phyloP scores from a whole-genome alignment of 2,329 filamentous ascomycete species.

The Coniochaeta sp. region DNA sequence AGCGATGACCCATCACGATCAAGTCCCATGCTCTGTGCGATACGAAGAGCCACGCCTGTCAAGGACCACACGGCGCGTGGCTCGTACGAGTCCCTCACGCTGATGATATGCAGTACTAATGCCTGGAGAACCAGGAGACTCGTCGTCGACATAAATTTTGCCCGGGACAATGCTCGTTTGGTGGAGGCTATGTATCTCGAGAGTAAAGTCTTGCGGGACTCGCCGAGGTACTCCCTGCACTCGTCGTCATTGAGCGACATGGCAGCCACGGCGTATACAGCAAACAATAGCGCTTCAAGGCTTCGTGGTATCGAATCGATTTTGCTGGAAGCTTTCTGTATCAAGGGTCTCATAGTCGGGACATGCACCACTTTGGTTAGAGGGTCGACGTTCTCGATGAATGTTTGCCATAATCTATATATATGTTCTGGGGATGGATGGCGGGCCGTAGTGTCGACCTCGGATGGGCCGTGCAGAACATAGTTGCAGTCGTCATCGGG shows the following conservation, averaged over 20 bases:
- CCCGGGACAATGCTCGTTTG: conserved; percentile 12
- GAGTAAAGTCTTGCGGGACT: conserved; percentile 10
- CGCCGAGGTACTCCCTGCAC: conserved; percentile 18
- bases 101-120: conserved; percentile 15
- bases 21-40: conserved; percentile 31
- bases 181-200: conserved; percentile 10
- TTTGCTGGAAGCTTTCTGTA: conserved; percentile 29
- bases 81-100: conserved; percentile 1
- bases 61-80: conserved; percentile 2
- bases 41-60: conserved; percentile 2
- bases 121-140: conserved; percentile 27
- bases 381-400: conserved; percentile 48
- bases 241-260: conserved; percentile 29
- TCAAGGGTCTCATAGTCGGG: conserved; percentile 31
- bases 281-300: conserved; percentile 33
- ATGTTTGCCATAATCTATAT: conserved; percentile 37
- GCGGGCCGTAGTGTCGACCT: neutral
- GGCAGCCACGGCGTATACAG: conserved; percentile 38
- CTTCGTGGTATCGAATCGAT: conserved; percentile 28
- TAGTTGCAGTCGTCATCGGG: neutral
- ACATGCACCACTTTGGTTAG: conserved; percentile 48
- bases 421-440: neutral
- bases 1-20: conserved; percentile 26
- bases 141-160: conserved; percentile 22
- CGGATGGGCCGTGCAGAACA: neutral